Percentiles rank a stretch among this genome's conserved stretches.
Conservation (phyloP, 805 yeast genomes). For the Candida manassasensis region DNA sequence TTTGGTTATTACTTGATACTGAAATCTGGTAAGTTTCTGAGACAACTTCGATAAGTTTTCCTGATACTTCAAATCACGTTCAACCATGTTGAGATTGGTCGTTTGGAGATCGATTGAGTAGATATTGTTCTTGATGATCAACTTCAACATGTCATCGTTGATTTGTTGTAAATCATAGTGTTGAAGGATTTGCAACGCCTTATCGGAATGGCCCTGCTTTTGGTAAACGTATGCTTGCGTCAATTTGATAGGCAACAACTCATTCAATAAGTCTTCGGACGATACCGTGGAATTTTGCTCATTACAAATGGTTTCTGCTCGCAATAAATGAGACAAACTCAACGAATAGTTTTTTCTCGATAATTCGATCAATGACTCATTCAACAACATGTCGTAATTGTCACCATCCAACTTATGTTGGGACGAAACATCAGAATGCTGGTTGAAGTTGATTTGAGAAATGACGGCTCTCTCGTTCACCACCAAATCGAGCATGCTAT, state of each 20-base stretch:
- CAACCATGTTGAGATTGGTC: constrained; percentile 25
- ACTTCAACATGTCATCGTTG: constrained; percentile 36
- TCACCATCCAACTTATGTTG: constrained; percentile 5
- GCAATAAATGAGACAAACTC: constrained; percentile 41
- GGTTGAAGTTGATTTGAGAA: constrained; percentile 39
- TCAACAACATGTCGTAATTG: constrained; percentile 57
- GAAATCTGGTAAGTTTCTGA: constrained; percentile 28
- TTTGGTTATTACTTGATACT: constrained; percentile 35
- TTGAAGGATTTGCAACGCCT: constrained; percentile 32
- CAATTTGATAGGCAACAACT: constrained; percentile 55
- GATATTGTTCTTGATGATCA: constrained; percentile 43
- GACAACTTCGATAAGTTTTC: constrained; percentile 31
- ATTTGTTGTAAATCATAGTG: constrained; percentile 19
- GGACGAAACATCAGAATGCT: constrained; percentile 5
- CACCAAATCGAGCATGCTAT: constrained; percentile 47
- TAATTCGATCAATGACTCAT: constrained; percentile 49
- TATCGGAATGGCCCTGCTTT: constrained; percentile 24
- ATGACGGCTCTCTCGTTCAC: constrained; percentile 68
- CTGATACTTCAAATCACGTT: constrained; percentile 33
- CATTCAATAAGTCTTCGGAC: constrained; percentile 44
- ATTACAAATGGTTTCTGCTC: constrained; percentile 42
- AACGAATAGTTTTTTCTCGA: constrained; percentile 32
- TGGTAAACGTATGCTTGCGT: constrained; percentile 56
- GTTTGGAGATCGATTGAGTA: constrained; percentile 21
- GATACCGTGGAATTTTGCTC: constrained; percentile 35